A percentile compares a stretch with the other conserved stretches of the same genome.
These are phyloP conservation scores for Termitomyces sp. DNA, from an alignment of 768 basidiomycete genomes.

Conservation along the genomic window DNA sequence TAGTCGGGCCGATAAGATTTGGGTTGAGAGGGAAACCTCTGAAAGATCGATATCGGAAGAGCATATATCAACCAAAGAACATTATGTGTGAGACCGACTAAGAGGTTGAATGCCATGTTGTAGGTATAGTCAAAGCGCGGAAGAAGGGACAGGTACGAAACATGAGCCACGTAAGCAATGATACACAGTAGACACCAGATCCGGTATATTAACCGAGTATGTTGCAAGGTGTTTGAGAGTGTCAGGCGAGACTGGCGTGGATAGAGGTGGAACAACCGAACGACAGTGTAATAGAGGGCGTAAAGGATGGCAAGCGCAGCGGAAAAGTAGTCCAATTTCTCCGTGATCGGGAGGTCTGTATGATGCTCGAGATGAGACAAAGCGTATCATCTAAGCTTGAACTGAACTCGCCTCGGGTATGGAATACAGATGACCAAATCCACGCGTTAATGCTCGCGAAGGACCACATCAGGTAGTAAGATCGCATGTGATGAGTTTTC, in stretches of 20 bases:
- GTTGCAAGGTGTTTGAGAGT: constrained; percentile 16
- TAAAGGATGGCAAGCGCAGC: constrained; percentile 83
- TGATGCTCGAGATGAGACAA: not conserved
- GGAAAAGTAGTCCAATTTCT: constrained; percentile 93
- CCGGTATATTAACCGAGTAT: constrained; percentile 16
- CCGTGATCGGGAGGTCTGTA: constrained; percentile 76
- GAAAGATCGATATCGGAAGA: constrained; percentile 47
- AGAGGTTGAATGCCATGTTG: constrained; percentile 84
- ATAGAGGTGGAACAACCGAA: constrained; percentile 79
- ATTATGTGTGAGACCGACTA: constrained; percentile 76
- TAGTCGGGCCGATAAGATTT: constrained; percentile 57
- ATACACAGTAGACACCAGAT: constrained; percentile 52
- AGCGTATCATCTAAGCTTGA: not conserved
- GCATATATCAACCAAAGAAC: constrained; percentile 77
- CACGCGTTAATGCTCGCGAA: constrained; percentile 82
- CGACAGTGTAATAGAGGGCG: constrained; percentile 71
- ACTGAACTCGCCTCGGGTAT: constrained; percentile 72
- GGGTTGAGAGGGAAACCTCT: constrained; percentile 51
- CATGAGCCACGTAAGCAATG: constrained; percentile 60
- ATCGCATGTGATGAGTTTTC: constrained; percentile 60
- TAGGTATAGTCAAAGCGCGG: constrained; percentile 91
- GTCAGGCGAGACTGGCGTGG: constrained; percentile 29
- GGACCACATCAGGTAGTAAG: constrained; percentile 65
- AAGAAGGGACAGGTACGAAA: constrained; percentile 72
- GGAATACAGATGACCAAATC: constrained; percentile 90